phyloP scores from a whole-genome alignment of 371 early-diverging fungal genomes.

The Dinochytrium kinnereticum region DNA sequence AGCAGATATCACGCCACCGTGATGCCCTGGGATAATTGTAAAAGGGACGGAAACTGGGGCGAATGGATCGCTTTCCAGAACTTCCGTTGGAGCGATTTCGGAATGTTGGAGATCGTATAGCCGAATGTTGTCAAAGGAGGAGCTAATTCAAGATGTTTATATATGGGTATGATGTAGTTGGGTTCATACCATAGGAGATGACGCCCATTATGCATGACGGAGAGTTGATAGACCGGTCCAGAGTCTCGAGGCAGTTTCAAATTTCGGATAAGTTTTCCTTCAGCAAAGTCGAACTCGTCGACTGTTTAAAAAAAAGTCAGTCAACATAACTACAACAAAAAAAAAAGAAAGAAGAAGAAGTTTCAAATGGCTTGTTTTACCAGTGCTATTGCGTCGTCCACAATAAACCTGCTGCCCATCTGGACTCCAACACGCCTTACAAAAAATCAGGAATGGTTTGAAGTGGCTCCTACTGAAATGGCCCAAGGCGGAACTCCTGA shows the following conservation, averaged over 20 bases:
- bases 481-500: slow-evolving; percentile 85
- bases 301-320: slow-evolving; percentile 55
- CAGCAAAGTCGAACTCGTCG: slow-evolving; percentile 85
- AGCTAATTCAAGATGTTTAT: slow-evolving; percentile 54
- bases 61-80: slow-evolving; percentile 12
- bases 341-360: slow-evolving; percentile 13
- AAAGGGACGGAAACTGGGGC: slow-evolving; percentile 66
- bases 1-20: slow-evolving; percentile 88
- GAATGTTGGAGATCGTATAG: slow-evolving; percentile 75
- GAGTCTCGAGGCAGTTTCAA: slow-evolving; percentile 88
- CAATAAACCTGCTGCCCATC: slow-evolving; percentile 44
- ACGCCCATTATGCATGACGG: slow-evolving; percentile 77
- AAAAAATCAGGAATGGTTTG: background rate
- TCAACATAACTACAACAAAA: too few species aligned
- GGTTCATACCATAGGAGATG: slow-evolving; percentile 78
- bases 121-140: slow-evolving; percentile 91
- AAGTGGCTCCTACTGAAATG: slow-evolving; percentile 61
- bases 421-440: slow-evolving; percentile 82
- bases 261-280: slow-evolving; percentile 68
- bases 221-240: slow-evolving; percentile 85
- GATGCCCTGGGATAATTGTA: slow-evolving; percentile 89
- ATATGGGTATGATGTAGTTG: background rate
- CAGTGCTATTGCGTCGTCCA: slow-evolving; percentile 73
- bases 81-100: background rate
- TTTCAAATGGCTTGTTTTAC: slow-evolving; percentile 34